Evolutionary conservation across 225 moss, liverwort and hornwort species (phyloP), one percentile per base, ranked within the genome.

Genomic region (Thuidium tamariscinum): DNA sequence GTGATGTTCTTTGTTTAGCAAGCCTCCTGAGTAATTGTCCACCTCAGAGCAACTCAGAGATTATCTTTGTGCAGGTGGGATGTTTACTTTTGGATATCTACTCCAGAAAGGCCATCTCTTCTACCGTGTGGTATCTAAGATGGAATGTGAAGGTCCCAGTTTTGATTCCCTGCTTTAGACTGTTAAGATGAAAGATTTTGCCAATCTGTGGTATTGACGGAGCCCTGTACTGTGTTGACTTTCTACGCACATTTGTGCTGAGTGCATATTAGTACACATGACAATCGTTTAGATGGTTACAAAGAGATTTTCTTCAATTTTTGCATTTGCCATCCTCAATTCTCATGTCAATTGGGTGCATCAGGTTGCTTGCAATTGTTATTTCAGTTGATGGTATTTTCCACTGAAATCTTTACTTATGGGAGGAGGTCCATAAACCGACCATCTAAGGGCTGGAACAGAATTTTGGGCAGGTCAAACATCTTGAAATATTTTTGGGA

Each of bases 161-260:
- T 63, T 74, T 88, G 39, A 85, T 94, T 15, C 55, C 55, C 55
- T 94, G 49, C 93, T 91, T 41, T 84, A 88, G 61, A 80, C 89
- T 80, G 79, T 94, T 41, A 88, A 90, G 91, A 94, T 95, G 93
- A 94, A 96, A 86, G 95, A 92, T 70, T 95, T 93, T 34, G 94
- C 89, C 52, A 93, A 94, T 81, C 95, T 55, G 10, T 55, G 76
- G 37, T 55, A 76, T 76, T 95, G 13, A 91, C 92, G 86, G 94
- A 67, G n/a, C 59, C n/a, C 27, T 59, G 26, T 36, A 13, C 26
- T 57, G 27, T 46, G 56, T 56, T 46, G 59, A 83, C n/a, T 73
- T 73, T 74, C 56, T 48, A 60, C 49, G 60, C 48, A n/a, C n/a
- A n/a, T 55, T 82, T 72, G 23, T 83, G 83, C 59, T 46, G 77